phyloP scores from a whole-genome alignment of 768 basidiomycete genomes.

The Termitomyces sp. region DNA sequence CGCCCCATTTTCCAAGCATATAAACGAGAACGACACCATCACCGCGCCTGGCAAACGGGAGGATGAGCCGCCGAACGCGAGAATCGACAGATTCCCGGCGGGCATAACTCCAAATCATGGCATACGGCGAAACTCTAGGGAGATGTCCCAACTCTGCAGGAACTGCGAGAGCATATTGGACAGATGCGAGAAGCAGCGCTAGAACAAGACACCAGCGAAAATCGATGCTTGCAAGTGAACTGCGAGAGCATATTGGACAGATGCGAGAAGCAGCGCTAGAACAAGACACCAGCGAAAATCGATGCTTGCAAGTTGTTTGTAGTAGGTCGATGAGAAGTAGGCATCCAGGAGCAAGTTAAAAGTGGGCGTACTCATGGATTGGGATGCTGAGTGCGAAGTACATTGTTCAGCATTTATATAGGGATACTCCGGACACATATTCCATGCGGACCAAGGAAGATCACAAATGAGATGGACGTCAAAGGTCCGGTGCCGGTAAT shows the following conservation, averaged over 20 bases:
- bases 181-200: not conserved
- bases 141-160: constrained; percentile 29
- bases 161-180: constrained; percentile 17
- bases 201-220: constrained; percentile 2
- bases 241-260: constrained; percentile 14
- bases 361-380: constrained; percentile 1
- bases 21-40: constrained; percentile 34
- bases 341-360: no score
- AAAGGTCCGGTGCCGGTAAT: not conserved
- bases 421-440: not conserved
- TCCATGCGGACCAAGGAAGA: constrained; percentile 5
- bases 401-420: not conserved
- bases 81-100: constrained; percentile 29
- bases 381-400: not conserved
- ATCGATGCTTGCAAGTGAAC: no score
- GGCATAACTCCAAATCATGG: constrained; percentile 30
- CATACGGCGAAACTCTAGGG: constrained; percentile 28
- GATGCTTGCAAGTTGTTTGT: not conserved
- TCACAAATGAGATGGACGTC: not conserved
- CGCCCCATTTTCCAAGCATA: constrained; percentile 35
- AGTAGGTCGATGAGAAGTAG: no score
- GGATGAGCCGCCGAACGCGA: constrained; percentile 27
- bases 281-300: constrained; percentile 5
- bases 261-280: not conserved
- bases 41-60: constrained; percentile 29